Percentiles rank a stretch among this genome's conserved stretches.
Evolutionary conservation across 2,329 filamentous ascomycete genomes (phyloP).

Genomic region (Didymella segeticola): DNA sequence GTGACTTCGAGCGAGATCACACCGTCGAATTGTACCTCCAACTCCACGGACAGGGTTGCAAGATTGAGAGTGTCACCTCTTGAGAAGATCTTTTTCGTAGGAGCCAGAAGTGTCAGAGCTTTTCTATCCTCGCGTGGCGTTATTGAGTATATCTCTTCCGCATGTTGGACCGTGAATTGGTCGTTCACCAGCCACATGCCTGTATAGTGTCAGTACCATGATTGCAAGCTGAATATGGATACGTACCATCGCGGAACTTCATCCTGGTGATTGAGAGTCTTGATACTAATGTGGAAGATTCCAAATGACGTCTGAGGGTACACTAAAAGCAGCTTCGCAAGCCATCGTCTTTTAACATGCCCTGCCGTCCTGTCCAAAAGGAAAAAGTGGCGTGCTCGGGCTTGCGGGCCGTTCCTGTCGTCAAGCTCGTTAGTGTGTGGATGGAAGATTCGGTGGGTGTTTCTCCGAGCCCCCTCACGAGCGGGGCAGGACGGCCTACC

Average conservation of each 20-base stretch:
- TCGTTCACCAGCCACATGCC: constrained; percentile 71
- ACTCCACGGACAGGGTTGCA: constrained; percentile 62
- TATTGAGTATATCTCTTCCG: constrained; percentile 67
- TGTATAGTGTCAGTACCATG: constrained; percentile 27
- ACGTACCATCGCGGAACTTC: constrained; percentile 66
- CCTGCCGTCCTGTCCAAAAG: not conserved
- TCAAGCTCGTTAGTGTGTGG: constrained; percentile 22
- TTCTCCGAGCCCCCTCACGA: constrained; percentile 25
- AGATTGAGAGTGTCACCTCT: constrained; percentile 65
- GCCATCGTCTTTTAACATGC: constrained; percentile 10
- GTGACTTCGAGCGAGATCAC: constrained; percentile 66
- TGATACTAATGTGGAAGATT: not conserved
- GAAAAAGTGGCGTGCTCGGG: constrained; percentile 19
- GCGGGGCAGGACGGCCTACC: constrained; percentile 10
- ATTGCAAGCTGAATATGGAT: not conserved
- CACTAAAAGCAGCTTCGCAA: not conserved
- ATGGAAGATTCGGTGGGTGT: constrained; percentile 31
- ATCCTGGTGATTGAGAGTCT: constrained; percentile 45
- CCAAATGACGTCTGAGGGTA: constrained; percentile 11
- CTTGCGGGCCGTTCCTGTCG: constrained; percentile 27
- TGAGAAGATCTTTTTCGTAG: constrained; percentile 61
- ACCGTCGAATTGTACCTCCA: constrained; percentile 64
- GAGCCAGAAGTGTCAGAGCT: constrained; percentile 63
- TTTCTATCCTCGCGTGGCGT: constrained; percentile 55
- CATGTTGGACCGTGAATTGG: constrained; percentile 68